These are phyloP conservation scores for Pseudogymnoascus sp. DNA, from an alignment of 2,329 filamentous ascomycete genomes.

Conservation along the genomic window DNA sequence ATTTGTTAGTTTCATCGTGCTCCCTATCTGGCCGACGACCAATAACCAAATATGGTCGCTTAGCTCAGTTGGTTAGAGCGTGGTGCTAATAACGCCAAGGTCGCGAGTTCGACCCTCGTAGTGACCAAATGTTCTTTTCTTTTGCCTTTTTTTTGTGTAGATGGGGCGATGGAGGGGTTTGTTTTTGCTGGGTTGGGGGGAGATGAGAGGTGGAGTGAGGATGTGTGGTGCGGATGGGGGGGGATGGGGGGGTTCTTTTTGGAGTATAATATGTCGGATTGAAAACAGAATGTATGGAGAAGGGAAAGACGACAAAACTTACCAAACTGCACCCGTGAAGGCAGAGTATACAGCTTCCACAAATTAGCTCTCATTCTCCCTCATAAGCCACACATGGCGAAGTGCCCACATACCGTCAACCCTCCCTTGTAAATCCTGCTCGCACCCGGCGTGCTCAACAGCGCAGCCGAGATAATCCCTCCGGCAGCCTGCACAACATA, in stretches of 20 bases:
- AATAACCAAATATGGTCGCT: too few relatives aligned
- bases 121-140: too few relatives aligned
- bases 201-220: background rate
- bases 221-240: background rate
- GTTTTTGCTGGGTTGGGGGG: too few relatives aligned
- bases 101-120: too few relatives aligned
- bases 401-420: constrained; percentile 37
- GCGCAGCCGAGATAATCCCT: constrained; percentile 50
- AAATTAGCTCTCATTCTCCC: background rate
- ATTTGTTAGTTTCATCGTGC: background rate
- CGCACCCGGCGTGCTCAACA: constrained; percentile 52
- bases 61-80: too few relatives aligned
- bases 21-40: background rate
- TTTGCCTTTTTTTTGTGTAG: too few relatives aligned
- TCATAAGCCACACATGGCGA: background rate
- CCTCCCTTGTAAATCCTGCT: constrained; percentile 52
- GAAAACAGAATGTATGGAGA: background rate
- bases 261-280: background rate
- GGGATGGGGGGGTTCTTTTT: background rate
- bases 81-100: too few relatives aligned
- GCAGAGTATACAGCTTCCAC: constrained; percentile 25
- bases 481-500: constrained; percentile 45
- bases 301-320: background rate
- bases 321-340: constrained; percentile 27
- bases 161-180: too few relatives aligned